A percentile compares a stretch with the other conserved stretches of the same genome.
Evolutionary conservation across 2,329 filamentous ascomycete species (phyloP).

Genomic region (Colletotrichum euphorbiae): DNA sequence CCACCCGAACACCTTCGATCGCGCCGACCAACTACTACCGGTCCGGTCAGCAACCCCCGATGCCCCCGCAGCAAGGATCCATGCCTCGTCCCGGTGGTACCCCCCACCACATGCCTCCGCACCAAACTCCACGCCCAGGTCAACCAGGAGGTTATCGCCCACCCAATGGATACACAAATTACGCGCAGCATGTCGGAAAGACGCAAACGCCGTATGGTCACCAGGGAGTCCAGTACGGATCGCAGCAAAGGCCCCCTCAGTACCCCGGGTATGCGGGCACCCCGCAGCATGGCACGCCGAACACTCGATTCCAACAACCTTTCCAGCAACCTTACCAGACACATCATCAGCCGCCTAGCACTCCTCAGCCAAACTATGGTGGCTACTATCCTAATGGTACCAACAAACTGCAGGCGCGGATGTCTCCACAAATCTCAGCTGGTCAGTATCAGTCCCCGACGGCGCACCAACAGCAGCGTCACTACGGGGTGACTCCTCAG

Average conservation of each 20-base stretch:
- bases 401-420: conserved; percentile 52
- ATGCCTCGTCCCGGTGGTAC: conserved; percentile 43
- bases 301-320: conserved; percentile 53
- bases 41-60: conserved; percentile 53
- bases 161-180: conserved; percentile 61
- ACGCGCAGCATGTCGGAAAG: conserved; percentile 64
- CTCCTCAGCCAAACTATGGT: conserved; percentile 53
- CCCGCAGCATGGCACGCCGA: conserved; percentile 55
- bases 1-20: conserved; percentile 58
- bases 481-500: conserved; percentile 44
- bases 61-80: conserved; percentile 53
- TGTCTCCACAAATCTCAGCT: conserved; percentile 58
- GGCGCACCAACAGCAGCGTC: conserved; percentile 37
- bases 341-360: conserved; percentile 46
- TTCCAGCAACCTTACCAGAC: conserved; percentile 53
- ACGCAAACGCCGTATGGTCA: conserved; percentile 64
- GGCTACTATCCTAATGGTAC: conserved; percentile 59
- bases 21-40: conserved; percentile 59
- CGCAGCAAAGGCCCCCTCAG: conserved; percentile 58
- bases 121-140: conserved; percentile 46
- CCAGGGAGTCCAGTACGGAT: conserved; percentile 61
- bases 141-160: conserved; percentile 57
- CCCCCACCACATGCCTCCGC: conserved; percentile 44
- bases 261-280: conserved; percentile 52
- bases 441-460: conserved; percentile 52